Percentiles rank a stretch among this genome's conserved stretches.
phyloP scores from a whole-genome alignment of 441 rosid species.

The Mallotus repandus region DNA sequence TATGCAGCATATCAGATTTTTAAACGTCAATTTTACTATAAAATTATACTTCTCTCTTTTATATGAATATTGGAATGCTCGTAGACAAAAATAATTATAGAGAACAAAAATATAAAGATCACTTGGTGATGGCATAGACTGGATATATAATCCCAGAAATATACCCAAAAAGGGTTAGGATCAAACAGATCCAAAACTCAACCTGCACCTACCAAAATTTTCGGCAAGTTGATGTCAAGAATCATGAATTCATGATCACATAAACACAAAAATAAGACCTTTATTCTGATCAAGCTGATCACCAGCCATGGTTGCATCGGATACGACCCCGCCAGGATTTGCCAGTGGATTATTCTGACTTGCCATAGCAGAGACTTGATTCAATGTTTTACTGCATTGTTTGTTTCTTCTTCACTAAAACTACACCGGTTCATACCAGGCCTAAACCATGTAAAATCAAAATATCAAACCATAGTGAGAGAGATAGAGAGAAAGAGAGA shows the following conservation, averaged over 20 bases:
- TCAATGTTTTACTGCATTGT: constrained; percentile 53
- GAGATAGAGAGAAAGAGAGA: constrained; percentile 10
- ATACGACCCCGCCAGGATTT: constrained; percentile 32
- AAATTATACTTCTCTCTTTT: no score
- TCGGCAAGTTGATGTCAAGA: background rate
- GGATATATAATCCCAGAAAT: constrained; percentile 89
- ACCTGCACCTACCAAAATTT: constrained; percentile 31
- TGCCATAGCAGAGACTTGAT: constrained; percentile 42
- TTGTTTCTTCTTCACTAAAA: constrained; percentile 80
- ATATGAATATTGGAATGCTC: no score
- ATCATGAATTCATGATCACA: no score
- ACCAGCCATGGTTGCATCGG: constrained; percentile 28
- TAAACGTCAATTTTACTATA: no score
- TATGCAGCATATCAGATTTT: no score
- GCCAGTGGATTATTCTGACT: constrained; percentile 44
- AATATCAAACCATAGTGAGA: constrained; percentile 24
- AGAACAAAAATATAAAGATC: background rate
- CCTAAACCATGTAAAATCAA: constrained; percentile 47
- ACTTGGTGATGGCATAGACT: constrained; percentile 72
- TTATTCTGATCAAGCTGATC: constrained; percentile 30
- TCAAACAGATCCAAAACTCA: constrained; percentile 90
- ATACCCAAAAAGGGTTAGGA: constrained; percentile 71
- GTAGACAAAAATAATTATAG: no score
- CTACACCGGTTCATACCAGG: constrained; percentile 79
- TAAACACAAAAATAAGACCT: background rate